These are phyloP conservation scores for Parafenestella ontariensis DNA, from an alignment of 2,329 filamentous ascomycete genomes.

Conservation along the genomic window DNA sequence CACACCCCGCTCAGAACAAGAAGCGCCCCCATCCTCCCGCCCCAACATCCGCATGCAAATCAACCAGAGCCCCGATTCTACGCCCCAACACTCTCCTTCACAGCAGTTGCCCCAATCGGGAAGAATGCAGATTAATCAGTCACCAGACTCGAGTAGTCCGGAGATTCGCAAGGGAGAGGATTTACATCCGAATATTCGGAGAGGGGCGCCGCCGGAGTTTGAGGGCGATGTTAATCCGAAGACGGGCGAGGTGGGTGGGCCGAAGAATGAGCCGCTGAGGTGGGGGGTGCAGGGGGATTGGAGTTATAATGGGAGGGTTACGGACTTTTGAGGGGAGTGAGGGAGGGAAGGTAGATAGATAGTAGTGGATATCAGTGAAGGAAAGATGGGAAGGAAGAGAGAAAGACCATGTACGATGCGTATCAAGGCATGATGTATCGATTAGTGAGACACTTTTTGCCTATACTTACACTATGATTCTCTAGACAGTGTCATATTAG, in stretches of 20 bases:
- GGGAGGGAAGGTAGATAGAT: neutral
- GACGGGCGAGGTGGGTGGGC: slow-evolving; percentile 94
- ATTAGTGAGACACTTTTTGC: too few species aligned
- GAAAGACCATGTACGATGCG: neutral
- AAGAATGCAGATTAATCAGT: slow-evolving; percentile 18
- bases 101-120: slow-evolving; percentile 2
- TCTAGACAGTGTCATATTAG: too few species aligned
- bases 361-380: neutral
- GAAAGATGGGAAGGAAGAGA: neutral
- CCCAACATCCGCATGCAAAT: slow-evolving; percentile 36
- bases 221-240: slow-evolving; percentile 89
- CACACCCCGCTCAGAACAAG: slow-evolving; percentile 60
- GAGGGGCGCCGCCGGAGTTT: slow-evolving; percentile 88
- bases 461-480: too few species aligned
- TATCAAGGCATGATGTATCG: too few species aligned
- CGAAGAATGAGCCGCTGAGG: slow-evolving; percentile 93
- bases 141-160: slow-evolving; percentile 25
- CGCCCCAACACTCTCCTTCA: neutral
- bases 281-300: slow-evolving; percentile 83
- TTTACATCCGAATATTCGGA: slow-evolving; percentile 72
- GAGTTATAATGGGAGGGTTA: slow-evolving; percentile 95
- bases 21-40: slow-evolving; percentile 48
- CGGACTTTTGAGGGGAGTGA: slow-evolving; percentile 71
- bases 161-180: slow-evolving; percentile 66
- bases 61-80: slow-evolving; percentile 43